Evolutionary conservation across 1,284 basidiomycete genomes (phyloP).

Genomic region (Fomitopsis schrenkii): DNA sequence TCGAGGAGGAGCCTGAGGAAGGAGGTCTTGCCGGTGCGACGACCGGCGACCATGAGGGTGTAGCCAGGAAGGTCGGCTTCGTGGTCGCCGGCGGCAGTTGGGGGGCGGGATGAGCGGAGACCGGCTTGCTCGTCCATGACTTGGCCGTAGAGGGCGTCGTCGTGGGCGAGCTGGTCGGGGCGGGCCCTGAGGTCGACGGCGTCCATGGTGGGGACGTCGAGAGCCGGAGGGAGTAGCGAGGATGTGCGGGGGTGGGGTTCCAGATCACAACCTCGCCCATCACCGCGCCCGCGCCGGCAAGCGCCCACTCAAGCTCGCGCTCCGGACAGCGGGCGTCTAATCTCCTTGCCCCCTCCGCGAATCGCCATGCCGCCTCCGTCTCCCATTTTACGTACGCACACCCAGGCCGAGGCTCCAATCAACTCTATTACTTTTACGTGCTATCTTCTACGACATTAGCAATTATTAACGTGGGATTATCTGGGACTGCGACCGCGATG

Average conservation of each 20-base stretch:
- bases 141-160: slow-evolving; percentile 34
- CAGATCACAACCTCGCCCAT: slow-evolving; percentile 22
- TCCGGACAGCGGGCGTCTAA: slow-evolving; percentile 7
- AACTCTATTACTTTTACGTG: slow-evolving; percentile 1
- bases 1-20: slow-evolving; percentile 76
- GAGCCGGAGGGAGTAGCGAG: slow-evolving; percentile 22
- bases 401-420: background rate
- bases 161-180: slow-evolving; percentile 39
- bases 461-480: slow-evolving; percentile 4
- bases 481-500: background rate
- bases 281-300: slow-evolving; percentile 22
- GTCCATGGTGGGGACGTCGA: slow-evolving; percentile 26
- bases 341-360: background rate
- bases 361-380: background rate
- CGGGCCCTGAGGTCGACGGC: slow-evolving; percentile 39
- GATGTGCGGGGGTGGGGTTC: slow-evolving; percentile 26
- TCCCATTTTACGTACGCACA: slow-evolving; percentile 3
- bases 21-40: slow-evolving; percentile 74
- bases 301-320: slow-evolving; percentile 14
- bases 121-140: slow-evolving; percentile 34
- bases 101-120: slow-evolving; percentile 14
- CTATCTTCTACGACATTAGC: slow-evolving; percentile 6
- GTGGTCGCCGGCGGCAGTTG: slow-evolving; percentile 17
- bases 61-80: slow-evolving; percentile 35
- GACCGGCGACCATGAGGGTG: slow-evolving; percentile 73